phyloP scores from a whole-genome alignment of 257 asterid species.

The Nicotiana tomentosiformis region DNA sequence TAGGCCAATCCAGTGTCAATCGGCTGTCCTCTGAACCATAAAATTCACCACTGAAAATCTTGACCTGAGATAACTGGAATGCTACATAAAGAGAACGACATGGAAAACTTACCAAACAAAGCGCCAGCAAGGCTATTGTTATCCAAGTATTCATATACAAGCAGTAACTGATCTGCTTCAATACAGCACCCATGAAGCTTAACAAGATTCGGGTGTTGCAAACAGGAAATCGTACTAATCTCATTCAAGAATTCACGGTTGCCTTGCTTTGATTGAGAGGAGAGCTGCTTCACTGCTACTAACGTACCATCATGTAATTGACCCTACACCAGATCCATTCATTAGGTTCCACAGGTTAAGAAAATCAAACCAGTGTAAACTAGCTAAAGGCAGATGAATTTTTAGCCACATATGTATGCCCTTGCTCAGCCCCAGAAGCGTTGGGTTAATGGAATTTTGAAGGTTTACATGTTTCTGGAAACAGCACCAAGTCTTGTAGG shows the following conservation, averaged over 20 bases:
- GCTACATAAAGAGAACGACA: not conserved
- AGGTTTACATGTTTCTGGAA: not conserved
- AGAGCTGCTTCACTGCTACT: conserved; percentile 86
- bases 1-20: conserved; percentile 27
- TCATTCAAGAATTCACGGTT: conserved; percentile 81
- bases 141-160: conserved; percentile 78
- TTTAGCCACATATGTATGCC: not conserved
- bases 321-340: conserved; percentile 41
- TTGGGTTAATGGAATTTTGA: not conserved
- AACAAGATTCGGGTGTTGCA: conserved; percentile 80
- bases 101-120: conserved; percentile 41
- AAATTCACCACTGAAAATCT: not conserved
- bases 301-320: conserved; percentile 59
- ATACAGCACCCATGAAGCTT: conserved; percentile 83
- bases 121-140: conserved; percentile 81
- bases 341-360: not conserved
- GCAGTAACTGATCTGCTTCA: conserved; percentile 76
- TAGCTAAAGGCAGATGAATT: not conserved
- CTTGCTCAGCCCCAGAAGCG: not conserved
- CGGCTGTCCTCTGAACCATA: conserved; percentile 25
- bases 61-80: not conserved
- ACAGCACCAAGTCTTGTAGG: not conserved
- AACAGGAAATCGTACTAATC: conserved; percentile 80
- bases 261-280: conserved; percentile 84
- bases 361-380: not conserved